These are phyloP conservation scores for Pythium aristosporum DNA, from an alignment of 352 stramenopile genomes.

Conservation along the genomic window DNA sequence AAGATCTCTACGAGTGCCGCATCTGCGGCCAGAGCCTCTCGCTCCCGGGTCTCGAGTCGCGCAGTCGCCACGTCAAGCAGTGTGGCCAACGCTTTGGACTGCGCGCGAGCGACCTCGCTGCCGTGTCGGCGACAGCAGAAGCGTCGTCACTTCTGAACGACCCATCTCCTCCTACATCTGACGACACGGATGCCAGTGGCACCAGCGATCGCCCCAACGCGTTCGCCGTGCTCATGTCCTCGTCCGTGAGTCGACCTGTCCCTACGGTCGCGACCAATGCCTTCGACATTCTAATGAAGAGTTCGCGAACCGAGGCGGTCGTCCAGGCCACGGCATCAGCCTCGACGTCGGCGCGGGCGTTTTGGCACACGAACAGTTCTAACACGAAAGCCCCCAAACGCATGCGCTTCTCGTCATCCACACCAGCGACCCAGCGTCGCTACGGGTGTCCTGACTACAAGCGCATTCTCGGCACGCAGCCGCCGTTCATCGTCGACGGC, in stretches of 20 bases:
- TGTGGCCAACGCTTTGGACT: slow-evolving; percentile 74
- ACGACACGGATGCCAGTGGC: background rate
- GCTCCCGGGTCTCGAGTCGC: slow-evolving; percentile 33
- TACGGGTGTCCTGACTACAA: slow-evolving; percentile 75
- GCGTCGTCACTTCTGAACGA: background rate
- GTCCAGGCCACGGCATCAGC: slow-evolving; percentile 16
- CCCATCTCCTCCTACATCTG: background rate
- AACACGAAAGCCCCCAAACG: slow-evolving; percentile 22
- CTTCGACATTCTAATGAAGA: slow-evolving; percentile 84
- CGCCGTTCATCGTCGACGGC: slow-evolving; percentile 86
- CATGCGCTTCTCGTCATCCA: slow-evolving; percentile 7
- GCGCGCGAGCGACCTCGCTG: slow-evolving; percentile 42
- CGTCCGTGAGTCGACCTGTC: slow-evolving; percentile 18
- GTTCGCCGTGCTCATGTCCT: slow-evolving; percentile 61
- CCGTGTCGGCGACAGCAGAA: background rate
- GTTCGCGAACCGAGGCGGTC: slow-evolving; percentile 60
- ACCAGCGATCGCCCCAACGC: slow-evolving; percentile 30
- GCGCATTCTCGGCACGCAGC: slow-evolving; percentile 68
- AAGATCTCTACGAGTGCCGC: slow-evolving; percentile 49
- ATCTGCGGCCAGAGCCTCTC: slow-evolving; percentile 65
- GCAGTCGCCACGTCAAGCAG: slow-evolving; percentile 81
- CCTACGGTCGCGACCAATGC: slow-evolving; percentile 45
- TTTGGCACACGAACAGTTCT: slow-evolving; percentile 20
- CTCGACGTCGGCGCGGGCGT: slow-evolving; percentile 15
- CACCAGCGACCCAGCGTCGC: background rate